Evolutionary conservation across 495 filamentous ascomycete genomes (phyloP).

Genomic region (Haplographium delicatum): DNA sequence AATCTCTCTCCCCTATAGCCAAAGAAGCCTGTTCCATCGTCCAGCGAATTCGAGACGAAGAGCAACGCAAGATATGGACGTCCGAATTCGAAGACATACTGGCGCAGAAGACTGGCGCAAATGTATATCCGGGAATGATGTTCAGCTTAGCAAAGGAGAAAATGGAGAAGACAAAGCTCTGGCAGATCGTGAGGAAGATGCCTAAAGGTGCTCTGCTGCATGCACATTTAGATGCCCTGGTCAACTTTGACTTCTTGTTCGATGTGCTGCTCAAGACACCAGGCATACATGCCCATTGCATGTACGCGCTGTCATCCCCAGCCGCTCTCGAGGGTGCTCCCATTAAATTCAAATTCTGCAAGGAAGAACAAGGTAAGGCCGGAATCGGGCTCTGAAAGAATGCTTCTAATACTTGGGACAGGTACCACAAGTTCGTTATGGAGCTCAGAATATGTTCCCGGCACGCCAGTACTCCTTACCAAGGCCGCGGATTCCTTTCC

Average conservation of each 20-base stretch:
- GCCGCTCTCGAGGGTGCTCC: slow-evolving; percentile 11
- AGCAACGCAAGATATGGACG: slow-evolving; percentile 68
- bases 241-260: slow-evolving; percentile 75
- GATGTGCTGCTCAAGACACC: slow-evolving; percentile 63
- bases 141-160: slow-evolving; percentile 71
- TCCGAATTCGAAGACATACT: slow-evolving; percentile 60
- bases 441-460: slow-evolving; percentile 52
- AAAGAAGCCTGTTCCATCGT: slow-evolving; percentile 73
- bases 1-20: slow-evolving; percentile 68
- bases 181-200: slow-evolving; percentile 78
- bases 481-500: slow-evolving; percentile 71
- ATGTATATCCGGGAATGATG: slow-evolving; percentile 81
- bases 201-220: slow-evolving; percentile 90
- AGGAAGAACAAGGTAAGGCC: slow-evolving; percentile 10
- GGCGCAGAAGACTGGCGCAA: slow-evolving; percentile 45
- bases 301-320: slow-evolving; percentile 29
- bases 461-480: slow-evolving; percentile 51
- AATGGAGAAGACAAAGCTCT: slow-evolving; percentile 78
- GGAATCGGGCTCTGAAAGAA: not conserved
- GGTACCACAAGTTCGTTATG: slow-evolving; percentile 43
- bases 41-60: slow-evolving; percentile 67
- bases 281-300: slow-evolving; percentile 63
- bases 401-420: not conserved
- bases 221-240: slow-evolving; percentile 85
- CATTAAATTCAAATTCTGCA: slow-evolving; percentile 21